A percentile compares a stretch with the other conserved stretches of the same genome.
Conservation (phyloP, 1,284 basidiomycete species). For the Ceratobasidium sp. region DNA sequence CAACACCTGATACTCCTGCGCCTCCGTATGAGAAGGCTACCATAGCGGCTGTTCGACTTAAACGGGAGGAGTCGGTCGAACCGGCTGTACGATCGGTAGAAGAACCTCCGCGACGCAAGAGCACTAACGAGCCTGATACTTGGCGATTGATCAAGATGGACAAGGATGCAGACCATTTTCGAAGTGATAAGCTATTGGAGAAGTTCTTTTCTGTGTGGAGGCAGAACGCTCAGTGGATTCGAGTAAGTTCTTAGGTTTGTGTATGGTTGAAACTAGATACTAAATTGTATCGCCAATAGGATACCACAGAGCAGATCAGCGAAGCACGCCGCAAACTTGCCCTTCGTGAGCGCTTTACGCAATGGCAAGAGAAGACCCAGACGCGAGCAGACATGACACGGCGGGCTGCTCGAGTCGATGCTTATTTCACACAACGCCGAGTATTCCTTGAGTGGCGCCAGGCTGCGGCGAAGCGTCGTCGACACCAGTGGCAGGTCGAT, state of each 20-base stretch:
- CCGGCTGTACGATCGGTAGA: neutral
- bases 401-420: constrained; percentile 42
- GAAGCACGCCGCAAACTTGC: constrained; percentile 48
- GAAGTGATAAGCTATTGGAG: constrained; percentile 68
- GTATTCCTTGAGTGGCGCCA: constrained; percentile 36
- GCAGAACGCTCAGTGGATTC: constrained; percentile 72
- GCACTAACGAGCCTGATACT: constrained; percentile 58
- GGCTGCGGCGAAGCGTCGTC: constrained; percentile 14
- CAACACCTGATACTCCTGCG: constrained; percentile 17
- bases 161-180: constrained; percentile 73
- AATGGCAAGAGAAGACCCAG: constrained; percentile 41
- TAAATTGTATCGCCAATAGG: constrained; percentile 1
- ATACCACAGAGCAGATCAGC: constrained; percentile 47
- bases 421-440: constrained; percentile 32
- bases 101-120: constrained; percentile 27
- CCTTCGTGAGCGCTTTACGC: constrained; percentile 43
- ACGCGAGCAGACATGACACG: constrained; percentile 22
- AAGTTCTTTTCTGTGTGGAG: constrained; percentile 78
- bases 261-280: constrained; percentile 39
- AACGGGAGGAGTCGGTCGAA: constrained; percentile 27
- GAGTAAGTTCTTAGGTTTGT: constrained; percentile 60
- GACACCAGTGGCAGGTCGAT: constrained; percentile 41
- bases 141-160: constrained; percentile 80
- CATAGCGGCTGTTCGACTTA: neutral
- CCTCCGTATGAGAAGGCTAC: neutral